These are phyloP conservation scores for Mycena sp. DNA, from an alignment of 1,284 basidiomycete species.

Conservation along the genomic window DNA sequence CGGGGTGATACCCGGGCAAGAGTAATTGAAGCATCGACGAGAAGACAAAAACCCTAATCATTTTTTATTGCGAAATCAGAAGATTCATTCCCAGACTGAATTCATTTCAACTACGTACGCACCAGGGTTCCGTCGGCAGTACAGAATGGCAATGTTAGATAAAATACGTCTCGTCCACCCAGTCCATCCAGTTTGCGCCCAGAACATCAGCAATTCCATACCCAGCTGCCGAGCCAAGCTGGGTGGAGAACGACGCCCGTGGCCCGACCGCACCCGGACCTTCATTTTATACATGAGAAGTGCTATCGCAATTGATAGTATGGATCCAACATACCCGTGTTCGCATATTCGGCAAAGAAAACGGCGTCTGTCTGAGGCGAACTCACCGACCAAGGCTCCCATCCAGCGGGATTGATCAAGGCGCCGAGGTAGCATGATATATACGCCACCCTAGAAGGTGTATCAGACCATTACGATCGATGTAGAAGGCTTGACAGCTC, in stretches of 20 bases:
- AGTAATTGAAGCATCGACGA: too few species aligned
- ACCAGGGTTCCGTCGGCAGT: too few species aligned
- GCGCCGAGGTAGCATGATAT: constrained; percentile 29
- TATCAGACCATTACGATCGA: background rate
- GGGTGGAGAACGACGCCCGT: constrained; percentile 40
- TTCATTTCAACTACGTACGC: too few species aligned
- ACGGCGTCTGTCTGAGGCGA: constrained; percentile 42
- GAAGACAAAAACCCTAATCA: too few species aligned
- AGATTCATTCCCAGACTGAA: too few species aligned
- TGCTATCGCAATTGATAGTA: background rate
- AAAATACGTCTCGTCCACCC: constrained; percentile 41
- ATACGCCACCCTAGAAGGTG: constrained; percentile 23
- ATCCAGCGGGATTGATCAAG: constrained; percentile 40
- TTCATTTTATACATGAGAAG: constrained; percentile 5
- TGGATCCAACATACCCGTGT: constrained; percentile 30
- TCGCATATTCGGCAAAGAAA: constrained; percentile 41
- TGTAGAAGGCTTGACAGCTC: background rate
- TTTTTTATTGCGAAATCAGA: too few species aligned
- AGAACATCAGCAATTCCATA: constrained; percentile 40
- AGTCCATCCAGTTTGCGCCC: constrained; percentile 37
- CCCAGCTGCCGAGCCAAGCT: constrained; percentile 35
- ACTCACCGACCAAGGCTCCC: constrained; percentile 39
- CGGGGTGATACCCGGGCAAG: too few species aligned
- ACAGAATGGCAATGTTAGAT: too few species aligned
- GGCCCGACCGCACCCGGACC: constrained; percentile 38